A percentile compares a stretch with the other conserved stretches of the same genome.
Conservation (phyloP, 306 rosid genomes). For the Quercus ilex region DNA sequence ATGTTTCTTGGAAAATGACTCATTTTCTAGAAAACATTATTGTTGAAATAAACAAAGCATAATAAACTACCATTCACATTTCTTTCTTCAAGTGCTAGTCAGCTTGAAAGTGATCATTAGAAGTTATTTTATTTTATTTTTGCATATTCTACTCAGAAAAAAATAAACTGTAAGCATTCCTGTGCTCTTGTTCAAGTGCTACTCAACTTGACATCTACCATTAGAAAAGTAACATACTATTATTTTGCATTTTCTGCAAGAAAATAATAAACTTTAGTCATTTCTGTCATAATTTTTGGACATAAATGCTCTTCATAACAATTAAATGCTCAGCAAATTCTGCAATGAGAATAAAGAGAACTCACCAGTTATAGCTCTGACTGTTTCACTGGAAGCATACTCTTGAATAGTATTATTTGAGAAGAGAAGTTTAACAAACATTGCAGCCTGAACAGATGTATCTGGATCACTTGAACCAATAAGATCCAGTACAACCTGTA, state of each 20-base stretch:
- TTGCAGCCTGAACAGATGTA: constrained; percentile 94
- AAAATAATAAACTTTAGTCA: neutral
- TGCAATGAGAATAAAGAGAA: constrained; percentile 26
- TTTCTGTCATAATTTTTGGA: neutral
- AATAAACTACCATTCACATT: neutral
- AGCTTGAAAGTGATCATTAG: neutral
- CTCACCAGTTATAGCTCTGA: constrained; percentile 93
- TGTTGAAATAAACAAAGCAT: too few relatives aligned
- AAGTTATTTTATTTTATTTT: neutral
- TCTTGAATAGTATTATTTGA: constrained; percentile 97
- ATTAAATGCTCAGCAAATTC: constrained; percentile 6
- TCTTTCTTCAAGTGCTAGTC: neutral
- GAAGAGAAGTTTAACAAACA: constrained; percentile 93
- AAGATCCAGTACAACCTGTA: constrained; percentile 94
- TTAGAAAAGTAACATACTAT: neutral
- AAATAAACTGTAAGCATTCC: neutral
- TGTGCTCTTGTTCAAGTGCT: neutral
- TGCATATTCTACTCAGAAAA: neutral
- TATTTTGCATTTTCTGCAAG: neutral
- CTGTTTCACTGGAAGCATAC: constrained; percentile 98
- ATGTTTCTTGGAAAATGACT: too few relatives aligned
- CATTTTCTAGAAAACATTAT: too few relatives aligned
- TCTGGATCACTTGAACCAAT: constrained; percentile 95
- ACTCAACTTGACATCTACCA: neutral
- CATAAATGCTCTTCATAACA: neutral